A percentile compares a stretch with the other conserved stretches of the same genome.
Evolutionary conservation across 139 green algal species (phyloP).

Genomic region (Coelastrella sp.): DNA sequence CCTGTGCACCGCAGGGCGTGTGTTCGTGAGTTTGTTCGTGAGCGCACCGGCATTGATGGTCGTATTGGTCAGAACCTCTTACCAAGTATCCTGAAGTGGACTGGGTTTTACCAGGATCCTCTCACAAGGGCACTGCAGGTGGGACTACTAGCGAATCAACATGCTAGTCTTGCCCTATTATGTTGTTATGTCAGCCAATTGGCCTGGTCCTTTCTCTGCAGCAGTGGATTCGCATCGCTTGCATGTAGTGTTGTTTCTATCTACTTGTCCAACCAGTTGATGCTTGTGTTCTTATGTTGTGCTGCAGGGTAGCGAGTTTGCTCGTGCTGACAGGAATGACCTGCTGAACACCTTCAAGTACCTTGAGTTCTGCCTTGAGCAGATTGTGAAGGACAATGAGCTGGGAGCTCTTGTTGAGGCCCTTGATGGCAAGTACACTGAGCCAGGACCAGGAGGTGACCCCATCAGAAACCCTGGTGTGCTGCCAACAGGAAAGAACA

Average conservation of each 20-base stretch:
- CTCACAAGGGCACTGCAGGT: constrained; percentile 77
- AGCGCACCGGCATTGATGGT: constrained; percentile 80
- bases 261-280: no score
- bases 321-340: constrained; percentile 79
- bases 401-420: constrained; percentile 91
- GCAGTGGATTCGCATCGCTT: no score
- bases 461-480: constrained; percentile 98
- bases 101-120: constrained; percentile 85
- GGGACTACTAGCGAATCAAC: no score
- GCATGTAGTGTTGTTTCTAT: no score
- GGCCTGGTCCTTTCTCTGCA: no score
- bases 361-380: constrained; percentile 96
- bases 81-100: constrained; percentile 72
- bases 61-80: constrained; percentile 74
- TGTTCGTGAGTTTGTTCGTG: constrained; percentile 92
- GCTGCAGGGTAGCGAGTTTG: constrained; percentile 85
- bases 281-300: no score
- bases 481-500: constrained; percentile 99
- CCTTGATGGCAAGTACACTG: constrained; percentile 92
- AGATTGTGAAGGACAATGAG: constrained; percentile 99
- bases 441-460: constrained; percentile 97
- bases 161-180: no score
- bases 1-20: constrained; percentile 52
- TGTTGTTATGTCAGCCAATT: no score
- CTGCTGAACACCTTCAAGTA: constrained; percentile 93